Percentiles rank a stretch among this genome's conserved stretches.
These are phyloP conservation scores for Ceratocystis papillata DNA, from an alignment of 2,329 filamentous ascomycete species.

Conservation along the genomic window DNA sequence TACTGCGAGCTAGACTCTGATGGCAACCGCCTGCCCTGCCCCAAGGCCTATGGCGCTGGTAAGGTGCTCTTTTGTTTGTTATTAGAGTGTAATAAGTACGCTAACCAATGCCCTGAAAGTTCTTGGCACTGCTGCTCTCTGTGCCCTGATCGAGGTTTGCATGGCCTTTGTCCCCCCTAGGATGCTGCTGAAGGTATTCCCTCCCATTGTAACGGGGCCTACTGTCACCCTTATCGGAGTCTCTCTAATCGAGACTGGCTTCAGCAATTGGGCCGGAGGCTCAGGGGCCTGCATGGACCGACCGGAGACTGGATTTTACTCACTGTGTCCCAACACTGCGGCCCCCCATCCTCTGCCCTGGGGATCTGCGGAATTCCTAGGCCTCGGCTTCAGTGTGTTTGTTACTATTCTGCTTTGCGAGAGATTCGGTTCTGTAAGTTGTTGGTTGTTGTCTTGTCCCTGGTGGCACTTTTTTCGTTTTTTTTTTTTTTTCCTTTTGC, in stretches of 20 bases:
- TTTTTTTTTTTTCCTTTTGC: background rate
- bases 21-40: slow-evolving; percentile 61
- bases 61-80: slow-evolving; percentile 3
- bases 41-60: slow-evolving; percentile 57
- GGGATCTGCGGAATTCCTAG: slow-evolving; percentile 69
- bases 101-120: slow-evolving; percentile 39
- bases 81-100: slow-evolving; percentile 46
- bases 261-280: slow-evolving; percentile 70
- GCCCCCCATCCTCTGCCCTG: slow-evolving; percentile 64
- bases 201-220: slow-evolving; percentile 63
- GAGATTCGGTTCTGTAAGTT: slow-evolving; percentile 52
- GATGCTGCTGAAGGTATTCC: slow-evolving; percentile 61
- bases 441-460: background rate
- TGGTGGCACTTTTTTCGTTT: background rate
- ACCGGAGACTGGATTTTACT: slow-evolving; percentile 46
- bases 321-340: slow-evolving; percentile 53
- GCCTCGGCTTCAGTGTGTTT: slow-evolving; percentile 69
- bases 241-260: slow-evolving; percentile 58
- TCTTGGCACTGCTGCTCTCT: slow-evolving; percentile 57
- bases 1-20: slow-evolving; percentile 50
- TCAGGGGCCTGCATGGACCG: slow-evolving; percentile 46
- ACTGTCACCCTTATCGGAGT: slow-evolving; percentile 64
- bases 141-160: slow-evolving; percentile 57
- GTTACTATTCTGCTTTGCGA: slow-evolving; percentile 69
- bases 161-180: slow-evolving; percentile 64